A percentile compares a stretch with the other conserved stretches of the same genome.
Conservation (phyloP, 371 early-diverging fungal species). For the Furculomyces boomerangus region DNA sequence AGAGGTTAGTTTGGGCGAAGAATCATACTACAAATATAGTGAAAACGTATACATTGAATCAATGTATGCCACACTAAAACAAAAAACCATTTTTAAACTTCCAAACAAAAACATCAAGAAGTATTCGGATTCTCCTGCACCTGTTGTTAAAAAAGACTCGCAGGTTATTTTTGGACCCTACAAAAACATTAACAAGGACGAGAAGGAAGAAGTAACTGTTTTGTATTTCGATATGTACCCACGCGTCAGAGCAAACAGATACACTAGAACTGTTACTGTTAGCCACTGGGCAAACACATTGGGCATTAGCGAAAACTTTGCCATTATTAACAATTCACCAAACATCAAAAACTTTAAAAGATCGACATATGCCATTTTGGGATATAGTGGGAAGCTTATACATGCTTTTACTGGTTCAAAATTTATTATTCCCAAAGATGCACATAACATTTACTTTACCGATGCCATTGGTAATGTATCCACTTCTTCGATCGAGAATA, state of each 20-base stretch:
- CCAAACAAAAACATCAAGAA: slow-evolving; percentile 7
- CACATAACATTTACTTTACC: slow-evolving; percentile 60
- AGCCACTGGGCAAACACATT: slow-evolving; percentile 74
- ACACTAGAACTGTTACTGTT: slow-evolving; percentile 56
- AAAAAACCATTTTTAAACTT: slow-evolving; percentile 40
- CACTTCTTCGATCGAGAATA: slow-evolving; percentile 43
- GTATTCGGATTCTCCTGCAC: slow-evolving; percentile 1
- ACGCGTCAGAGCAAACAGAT: slow-evolving; percentile 39
- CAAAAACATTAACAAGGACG: slow-evolving; percentile 15
- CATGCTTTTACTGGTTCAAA: slow-evolving; percentile 26
- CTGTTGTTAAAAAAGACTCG: slow-evolving; percentile 28
- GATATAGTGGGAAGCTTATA: slow-evolving; percentile 6
- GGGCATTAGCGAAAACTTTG: slow-evolving; percentile 68
- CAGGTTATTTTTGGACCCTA: slow-evolving; percentile 65
- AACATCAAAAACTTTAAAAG: slow-evolving; percentile 28
- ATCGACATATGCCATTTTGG: slow-evolving; percentile 8
- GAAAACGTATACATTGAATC: slow-evolving; percentile 42
- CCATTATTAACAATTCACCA: slow-evolving; percentile 65
- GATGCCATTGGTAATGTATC: slow-evolving; percentile 96
- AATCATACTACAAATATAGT: slow-evolving; percentile 40
- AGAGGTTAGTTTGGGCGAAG: slow-evolving; percentile 44
- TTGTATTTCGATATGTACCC: slow-evolving; percentile 50
- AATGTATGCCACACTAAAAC: slow-evolving; percentile 48
- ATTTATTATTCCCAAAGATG: slow-evolving; percentile 40
- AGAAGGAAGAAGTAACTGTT: slow-evolving; percentile 16